Evolutionary conservation across 352 stramenopile genomes (phyloP), one percentile per base, ranked within the genome.

Genomic region (Globisporangium rhizosaccharum): DNA sequence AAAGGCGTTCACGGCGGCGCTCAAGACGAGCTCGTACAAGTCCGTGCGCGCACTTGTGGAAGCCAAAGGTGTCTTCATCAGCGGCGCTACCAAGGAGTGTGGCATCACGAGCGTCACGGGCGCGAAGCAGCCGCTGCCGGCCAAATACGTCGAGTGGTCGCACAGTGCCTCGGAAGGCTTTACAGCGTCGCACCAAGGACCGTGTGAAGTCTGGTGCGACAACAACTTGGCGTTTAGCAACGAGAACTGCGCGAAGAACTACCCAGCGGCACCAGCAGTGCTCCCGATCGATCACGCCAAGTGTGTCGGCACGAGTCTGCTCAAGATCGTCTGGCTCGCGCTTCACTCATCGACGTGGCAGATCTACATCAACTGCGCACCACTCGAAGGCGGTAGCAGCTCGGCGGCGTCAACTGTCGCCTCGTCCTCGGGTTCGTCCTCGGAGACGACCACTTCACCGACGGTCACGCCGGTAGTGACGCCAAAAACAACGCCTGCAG

Each of bases 191-290:
- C 69, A 80, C 61, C 30, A 76, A 23, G 76, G 73, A 20, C 76
- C 73, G 11, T 82, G 76, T 37, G 76, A 86, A 36, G 59, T 83
- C 45, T 83, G 73, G 71, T 86, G 73, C 53, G 76, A 82, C 49
- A 56, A 85, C 59, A 61, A 63, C 4, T 42, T 73, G 9, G 71
- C 72, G 20, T 85, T 78, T 53, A 61, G 72, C 23, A 62, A 82
- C 58, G 70, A 75, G 37, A 76, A 85, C 71, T 85, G 73, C 30
- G 64, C 69, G 10, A 54, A 67, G 3, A 66, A 81, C 65, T 76
- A 71, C 53, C 59, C 69, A 1, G 53, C 17, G 10, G 68, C 67
- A n/a, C 64, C 67, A 10, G 71, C 66, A 17, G 61, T 63, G 44
- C 69, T 86, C 3, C 70, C 73, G 8, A 75, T 75, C 54, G 69